Evolutionary conservation across 208 protist genomes (phyloP), one percentile per base, ranked within the genome.

Genomic region (Acanthamoeba royreba): DNA sequence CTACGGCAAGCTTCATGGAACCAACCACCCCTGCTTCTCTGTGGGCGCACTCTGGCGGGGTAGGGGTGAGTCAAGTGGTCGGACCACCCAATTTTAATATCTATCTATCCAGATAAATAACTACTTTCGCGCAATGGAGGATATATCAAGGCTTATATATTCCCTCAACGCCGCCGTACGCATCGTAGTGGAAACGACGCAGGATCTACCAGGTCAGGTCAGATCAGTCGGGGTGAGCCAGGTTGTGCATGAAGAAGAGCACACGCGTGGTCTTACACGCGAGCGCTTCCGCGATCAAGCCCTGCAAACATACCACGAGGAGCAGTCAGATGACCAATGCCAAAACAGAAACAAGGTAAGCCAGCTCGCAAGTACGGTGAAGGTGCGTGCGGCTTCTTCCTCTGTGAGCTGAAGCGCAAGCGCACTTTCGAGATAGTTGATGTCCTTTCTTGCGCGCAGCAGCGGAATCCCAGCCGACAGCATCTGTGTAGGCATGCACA

Each of bases 391-490:
- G 40, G 86, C 86, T 52, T 92, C 86, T n/a, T 87, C 79, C 31
- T 52, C 47, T 4, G 46, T 58, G 28, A 87, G 47, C 25, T 49
- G 28, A 1, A 87, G 42, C 11, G 45, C 43, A 11, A 87, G 47
- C 7, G 79, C 79, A 35, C 47, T 58, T 19, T 58, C 47, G 0
- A 96, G 49, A 35, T 95, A 96, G 17, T 92, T 35, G 9, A 96
- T 94, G 74, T 96, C 95, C 47, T 40, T 61, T 53, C 93, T 63
- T 47, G 28, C 81, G 53, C 58, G 47, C 31, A 97, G 66, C 89
- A 97, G 95, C 33, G 96, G 96, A 52, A 97, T 97, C 53, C 96
- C 96, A 9, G 96, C 97, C 5, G 74, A 94, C 5, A 97, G 46
- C 96, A 97, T 97, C 95, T 96, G 42, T n/a, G 1, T 17, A 2